Evolutionary conservation across 2,329 filamentous ascomycete species (phyloP), one percentile per base, ranked within the genome.

Genomic region (Alternaria longipes): DNA sequence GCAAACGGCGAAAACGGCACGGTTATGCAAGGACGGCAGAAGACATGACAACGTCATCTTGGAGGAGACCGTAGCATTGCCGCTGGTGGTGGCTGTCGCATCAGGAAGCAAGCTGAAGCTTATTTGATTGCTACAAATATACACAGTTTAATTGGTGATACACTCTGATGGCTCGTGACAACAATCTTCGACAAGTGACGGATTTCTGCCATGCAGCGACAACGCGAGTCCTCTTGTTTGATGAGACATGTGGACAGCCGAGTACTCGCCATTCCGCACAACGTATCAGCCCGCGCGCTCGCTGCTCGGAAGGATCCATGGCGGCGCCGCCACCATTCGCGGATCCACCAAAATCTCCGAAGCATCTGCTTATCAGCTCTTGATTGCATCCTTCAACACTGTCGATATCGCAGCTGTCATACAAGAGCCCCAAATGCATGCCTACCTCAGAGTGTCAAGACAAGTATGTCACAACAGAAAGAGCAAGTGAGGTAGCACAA

Each of bases 401-500:
- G 8, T 32, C 26, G 24, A 18, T 20, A 20, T 24, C 36, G 46
- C 46, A 36, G 36, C 46, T 26, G 30, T 50, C 32, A 24, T 55
- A 64, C 51, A 51, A 41, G 59, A 56, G 47, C 53, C 32, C 47
- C 41, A 24, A 26, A 60, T 65, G 65, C 62, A 60, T 34, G 55
- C 26, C 41, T 52, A 50, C 57, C 61, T 56, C 60, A 47, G 63
- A 62, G 55, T 28, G 38, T 42, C 36, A 34, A 58, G 41, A 9
- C 36, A 34, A 47, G 56, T 55, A 51, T 51, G 59, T 59, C 53
- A 55, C 64, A 28, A 59, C 59, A 55, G 46, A 57, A 47, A 53
- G 53, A 57, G 63, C 64, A 57, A 59, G 59, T 34, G 62, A 63
- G 66, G 63, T 73, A 59, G 57, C 64, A 72, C 70, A 56, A 69